phyloP scores from a whole-genome alignment of 495 filamentous ascomycete species.

The Corynascus novoguineensis region DNA sequence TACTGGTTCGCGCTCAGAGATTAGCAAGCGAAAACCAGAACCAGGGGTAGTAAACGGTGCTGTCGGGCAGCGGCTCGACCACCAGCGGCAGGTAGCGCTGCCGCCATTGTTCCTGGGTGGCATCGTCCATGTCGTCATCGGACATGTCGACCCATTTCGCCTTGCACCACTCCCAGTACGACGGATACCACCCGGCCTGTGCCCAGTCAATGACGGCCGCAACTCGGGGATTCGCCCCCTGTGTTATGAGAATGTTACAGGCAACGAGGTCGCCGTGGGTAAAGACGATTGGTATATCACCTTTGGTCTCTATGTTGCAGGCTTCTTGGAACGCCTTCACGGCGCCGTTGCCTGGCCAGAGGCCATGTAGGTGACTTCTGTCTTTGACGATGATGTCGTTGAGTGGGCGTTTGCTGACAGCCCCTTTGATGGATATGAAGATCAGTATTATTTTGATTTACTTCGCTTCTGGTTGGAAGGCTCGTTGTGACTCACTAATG shows the following conservation, averaged over 20 bases:
- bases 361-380: neutral
- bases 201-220: slow-evolving; percentile 11
- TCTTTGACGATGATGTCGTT: slow-evolving; percentile 3
- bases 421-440: neutral
- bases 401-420: neutral
- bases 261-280: slow-evolving; percentile 2
- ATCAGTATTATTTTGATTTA: neutral
- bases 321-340: neutral
- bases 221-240: neutral
- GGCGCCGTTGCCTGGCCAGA: neutral
- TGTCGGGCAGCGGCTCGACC: neutral
- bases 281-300: neutral
- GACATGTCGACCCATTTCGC: neutral
- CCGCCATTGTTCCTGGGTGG: neutral
- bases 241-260: slow-evolving; percentile 2
- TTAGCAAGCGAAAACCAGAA: slow-evolving; percentile 1
- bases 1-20: neutral
- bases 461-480: no score
- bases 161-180: slow-evolving; percentile 13
- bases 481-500: slow-evolving; percentile 4
- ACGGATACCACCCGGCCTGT: slow-evolving; percentile 9
- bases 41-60: neutral
- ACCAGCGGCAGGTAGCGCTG: neutral
- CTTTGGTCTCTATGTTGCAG: neutral
- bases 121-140: neutral